Evolutionary conservation across 176 grass and related monocot species (phyloP).

Genomic region (Puya raimondii): DNA sequence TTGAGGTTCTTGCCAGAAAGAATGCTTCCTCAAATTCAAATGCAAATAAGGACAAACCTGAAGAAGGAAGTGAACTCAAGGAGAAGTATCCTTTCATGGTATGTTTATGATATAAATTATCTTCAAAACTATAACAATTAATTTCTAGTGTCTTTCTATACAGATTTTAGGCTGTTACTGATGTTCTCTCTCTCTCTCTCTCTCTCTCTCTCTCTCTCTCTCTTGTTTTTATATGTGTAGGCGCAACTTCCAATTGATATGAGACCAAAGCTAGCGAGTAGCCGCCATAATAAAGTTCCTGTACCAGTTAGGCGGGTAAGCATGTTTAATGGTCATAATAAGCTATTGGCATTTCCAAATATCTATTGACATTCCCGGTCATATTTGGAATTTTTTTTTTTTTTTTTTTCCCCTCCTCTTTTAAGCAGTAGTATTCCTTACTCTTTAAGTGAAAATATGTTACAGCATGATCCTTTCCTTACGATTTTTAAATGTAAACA

Average conservation of each 20-base stretch:
- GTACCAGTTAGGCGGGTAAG: slow-evolving; percentile 75
- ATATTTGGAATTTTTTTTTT: no score
- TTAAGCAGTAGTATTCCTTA: neutral
- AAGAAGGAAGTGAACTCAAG: slow-evolving; percentile 48
- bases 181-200: neutral
- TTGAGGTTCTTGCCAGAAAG: slow-evolving; percentile 92
- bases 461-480: no score
- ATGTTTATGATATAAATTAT: slow-evolving; percentile 24
- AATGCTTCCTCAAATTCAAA: slow-evolving; percentile 39
- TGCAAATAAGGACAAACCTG: slow-evolving; percentile 46
- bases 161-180: slow-evolving; percentile 17
- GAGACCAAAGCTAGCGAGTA: slow-evolving; percentile 44
- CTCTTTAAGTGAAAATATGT: neutral
- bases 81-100: slow-evolving; percentile 68
- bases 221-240: slow-evolving; percentile 36
- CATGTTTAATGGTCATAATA: slow-evolving; percentile 9
- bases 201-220: slow-evolving; percentile 9
- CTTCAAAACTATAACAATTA: slow-evolving; percentile 13
- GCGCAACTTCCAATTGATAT: slow-evolving; percentile 74
- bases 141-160: slow-evolving; percentile 13
- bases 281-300: slow-evolving; percentile 56
- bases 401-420: neutral
- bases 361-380: no score
- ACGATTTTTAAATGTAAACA: no score
- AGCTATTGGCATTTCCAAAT: neutral